Base-by-base conservation (phyloP, 345 rosid genomes). In the Hirschfeldia incana region DNA sequence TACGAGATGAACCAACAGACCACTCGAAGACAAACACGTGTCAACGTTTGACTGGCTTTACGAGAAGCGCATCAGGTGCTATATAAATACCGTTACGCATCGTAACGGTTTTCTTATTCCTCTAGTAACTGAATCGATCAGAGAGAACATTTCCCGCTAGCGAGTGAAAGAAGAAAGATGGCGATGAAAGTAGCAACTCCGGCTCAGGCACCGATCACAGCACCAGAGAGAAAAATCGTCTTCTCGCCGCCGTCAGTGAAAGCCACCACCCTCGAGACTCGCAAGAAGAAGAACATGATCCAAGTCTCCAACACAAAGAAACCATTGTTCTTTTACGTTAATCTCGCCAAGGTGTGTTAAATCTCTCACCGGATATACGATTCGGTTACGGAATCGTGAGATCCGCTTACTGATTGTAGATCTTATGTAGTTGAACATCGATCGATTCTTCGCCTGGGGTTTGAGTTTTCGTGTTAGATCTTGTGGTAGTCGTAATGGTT, bases 301-400 rank as follows among this genome's bases (percentile, higher is more conserved):
- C 93, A 89, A 77, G 91, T 87, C 2, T 89, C 93, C 32, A 86
- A 86, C 84, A 84, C 93, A 64, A 86, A 89, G 81, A 89, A 89
- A 44, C 91, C 93, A 0, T 80, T 89, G 53, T 86, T 89, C 79
- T 89, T 89, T 81, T 87, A 89, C n/a, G 89, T 89, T 11, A 87
- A 89, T 78, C 93, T 89, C 70, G 91, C 91, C 4, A 89, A 89
- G 85, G 88, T 84, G 39, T 13, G 34, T 9, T 0, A 21, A 5
- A 42, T 77, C 15, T 65, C 61, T 57, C 9, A 74, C 37, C 69
- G 37, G 69, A 57, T 27, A 7, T 10, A 6, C 13, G 27, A 1
- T 70, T 5, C 26, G 11, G 13, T 72, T 8, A 46, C 37, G 36
- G 27, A 9, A 51, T 27, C 3, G 32, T 49, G 65, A 15, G 72